Evolutionary conservation across 1,284 basidiomycete genomes (phyloP).

Genomic region (Coniferiporia sulphurascens): DNA sequence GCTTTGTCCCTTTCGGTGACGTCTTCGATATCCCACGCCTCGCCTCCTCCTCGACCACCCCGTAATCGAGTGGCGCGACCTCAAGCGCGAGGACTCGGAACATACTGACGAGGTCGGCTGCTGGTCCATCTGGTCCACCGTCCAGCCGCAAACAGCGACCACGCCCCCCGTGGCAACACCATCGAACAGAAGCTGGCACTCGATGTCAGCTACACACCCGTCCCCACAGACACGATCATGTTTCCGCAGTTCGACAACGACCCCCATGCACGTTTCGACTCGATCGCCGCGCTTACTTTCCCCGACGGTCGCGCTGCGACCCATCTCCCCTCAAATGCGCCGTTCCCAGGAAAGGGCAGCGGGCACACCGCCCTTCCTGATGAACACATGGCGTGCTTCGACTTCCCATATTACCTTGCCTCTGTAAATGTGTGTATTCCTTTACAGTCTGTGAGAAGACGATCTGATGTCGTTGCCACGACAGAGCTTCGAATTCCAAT

Average conservation of each 20-base stretch:
- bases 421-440: constrained; percentile 31
- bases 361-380: constrained; percentile 39
- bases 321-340: constrained; percentile 27
- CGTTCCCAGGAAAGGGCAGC: constrained; percentile 26
- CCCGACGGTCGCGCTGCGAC: constrained; percentile 33
- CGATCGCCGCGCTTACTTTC: constrained; percentile 41
- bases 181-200: constrained; percentile 44
- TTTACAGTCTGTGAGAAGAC: constrained; percentile 22
- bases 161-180: constrained; percentile 41
- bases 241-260: constrained; percentile 35
- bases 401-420: constrained; percentile 48
- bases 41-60: constrained; percentile 29
- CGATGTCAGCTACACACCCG: constrained; percentile 46
- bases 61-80: constrained; percentile 39
- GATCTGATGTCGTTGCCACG: not conserved
- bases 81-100: constrained; percentile 42
- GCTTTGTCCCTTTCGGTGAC: constrained; percentile 35
- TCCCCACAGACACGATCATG: constrained; percentile 39
- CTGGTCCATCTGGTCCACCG: constrained; percentile 38
- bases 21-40: constrained; percentile 40
- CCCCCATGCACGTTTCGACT: constrained; percentile 41
- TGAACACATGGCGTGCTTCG: constrained; percentile 49
- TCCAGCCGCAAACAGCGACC: constrained; percentile 26
- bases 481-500: constrained; percentile 39
- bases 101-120: constrained; percentile 63